Percentiles rank a stretch among this genome's conserved stretches.
These are phyloP conservation scores for Claviceps spartinae DNA, from an alignment of 2,329 filamentous ascomycete genomes.

Conservation along the genomic window DNA sequence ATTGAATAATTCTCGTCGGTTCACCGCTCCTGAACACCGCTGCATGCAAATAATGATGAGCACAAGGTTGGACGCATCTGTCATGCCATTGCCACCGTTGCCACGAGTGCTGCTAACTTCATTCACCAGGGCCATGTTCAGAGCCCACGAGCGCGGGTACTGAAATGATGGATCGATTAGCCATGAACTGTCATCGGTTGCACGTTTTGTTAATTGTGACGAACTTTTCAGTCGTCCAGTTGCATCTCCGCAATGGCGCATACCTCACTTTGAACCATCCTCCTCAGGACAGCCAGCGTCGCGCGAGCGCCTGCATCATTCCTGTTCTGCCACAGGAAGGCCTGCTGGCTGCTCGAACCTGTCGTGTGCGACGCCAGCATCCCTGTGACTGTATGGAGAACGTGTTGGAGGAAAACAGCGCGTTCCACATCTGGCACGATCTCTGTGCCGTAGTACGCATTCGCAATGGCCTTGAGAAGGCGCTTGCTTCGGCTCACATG, in stretches of 20 bases:
- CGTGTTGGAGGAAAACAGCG: constrained; percentile 14
- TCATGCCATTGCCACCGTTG: too few species aligned
- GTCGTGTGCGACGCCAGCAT: constrained; percentile 11
- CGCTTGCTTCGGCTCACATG: constrained; percentile 13
- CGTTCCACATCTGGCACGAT: constrained; percentile 15
- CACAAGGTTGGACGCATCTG: constrained; percentile 14
- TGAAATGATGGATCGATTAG: constrained; percentile 1
- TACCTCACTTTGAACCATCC: constrained; percentile 13
- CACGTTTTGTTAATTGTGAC: too few species aligned
- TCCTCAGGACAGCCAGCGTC: constrained; percentile 9
- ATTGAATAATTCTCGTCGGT: constrained; percentile 13
- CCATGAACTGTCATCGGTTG: background rate
- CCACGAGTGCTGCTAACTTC: constrained; percentile 4
- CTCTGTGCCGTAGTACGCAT: constrained; percentile 9
- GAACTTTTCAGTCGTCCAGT: too few species aligned
- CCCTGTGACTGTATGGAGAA: constrained; percentile 12
- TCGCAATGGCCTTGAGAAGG: constrained; percentile 12
- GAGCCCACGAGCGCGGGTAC: constrained; percentile 15
- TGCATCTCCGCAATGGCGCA: background rate
- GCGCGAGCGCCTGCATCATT: constrained; percentile 4
- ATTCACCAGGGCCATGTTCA: constrained; percentile 12
- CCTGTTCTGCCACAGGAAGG: constrained; percentile 9
- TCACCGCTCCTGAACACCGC: constrained; percentile 13
- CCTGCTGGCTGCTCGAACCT: background rate
- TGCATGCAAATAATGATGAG: constrained; percentile 14